Evolutionary conservation across 225 moss, liverwort and hornwort species (phyloP), one percentile per base, ranked within the genome.

Genomic region (Thuidium tamariscinum): DNA sequence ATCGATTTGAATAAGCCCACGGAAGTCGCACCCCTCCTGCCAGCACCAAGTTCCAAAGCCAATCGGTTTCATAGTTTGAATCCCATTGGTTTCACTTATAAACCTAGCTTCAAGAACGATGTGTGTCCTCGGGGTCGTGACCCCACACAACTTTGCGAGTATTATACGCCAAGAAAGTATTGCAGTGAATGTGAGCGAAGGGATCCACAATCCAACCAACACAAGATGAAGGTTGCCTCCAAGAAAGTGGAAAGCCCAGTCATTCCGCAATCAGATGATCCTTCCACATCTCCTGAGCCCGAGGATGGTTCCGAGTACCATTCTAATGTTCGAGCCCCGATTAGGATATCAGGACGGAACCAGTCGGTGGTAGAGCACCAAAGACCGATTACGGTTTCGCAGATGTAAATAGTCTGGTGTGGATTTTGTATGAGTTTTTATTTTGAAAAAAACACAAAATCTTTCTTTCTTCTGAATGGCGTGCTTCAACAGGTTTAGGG

Each of bases 61-160:
- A 84, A 82, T 12, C 61, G 86, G 3, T 92, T 92, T 5, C 91
- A 92, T 16, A 82, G 78, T 51, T 17, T 92, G 0, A 91, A 91
- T 5, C 89, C 91, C 1, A 61, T 92, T 11, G 83, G 88, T 16
- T 92, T 86, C 10, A 42, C 76, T 6, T 82, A 57, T 1, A 62
- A 27, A 25, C 88, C 91, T 1, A 89, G 73, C 61, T 92, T 91
- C 65, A 76, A 16, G 62, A 25, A 17, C 41, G 16, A 7, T 26
- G 84, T 86, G 8, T 91, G 77, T 37, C 88, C 84, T 13, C 55
- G 51, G 27, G 81, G 36, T 25, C 66, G 5, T 11, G 16, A 49
- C 27, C 27, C 51, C 51, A 10, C 51, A 11, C 34, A 25, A 18
- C 36, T n/a, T 27, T 81, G 81, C 36, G 65, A 80, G 7, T 9